Conservation (phyloP, 345 rosid species). For the Lenwebbia sp. region DNA sequence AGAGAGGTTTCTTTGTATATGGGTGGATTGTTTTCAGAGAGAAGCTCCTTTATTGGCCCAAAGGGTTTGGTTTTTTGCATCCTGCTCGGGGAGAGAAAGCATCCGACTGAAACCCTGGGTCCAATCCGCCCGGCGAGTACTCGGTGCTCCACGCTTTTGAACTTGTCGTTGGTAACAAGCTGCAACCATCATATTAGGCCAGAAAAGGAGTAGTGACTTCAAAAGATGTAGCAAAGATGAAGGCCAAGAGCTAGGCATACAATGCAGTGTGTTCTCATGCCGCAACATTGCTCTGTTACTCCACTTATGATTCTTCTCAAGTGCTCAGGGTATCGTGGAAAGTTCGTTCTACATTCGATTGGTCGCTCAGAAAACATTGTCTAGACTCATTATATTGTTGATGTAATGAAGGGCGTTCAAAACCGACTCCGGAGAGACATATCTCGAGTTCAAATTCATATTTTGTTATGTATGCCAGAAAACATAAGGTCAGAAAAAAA, state of each 20-base stretch:
- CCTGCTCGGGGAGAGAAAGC: background rate
- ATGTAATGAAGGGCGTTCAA: background rate
- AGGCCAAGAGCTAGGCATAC: background rate
- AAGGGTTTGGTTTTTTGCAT: background rate
- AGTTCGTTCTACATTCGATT: background rate
- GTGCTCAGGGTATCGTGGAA: background rate
- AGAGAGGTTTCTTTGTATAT: conserved; percentile 21
- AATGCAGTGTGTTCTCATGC: background rate
- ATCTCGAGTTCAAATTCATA: background rate
- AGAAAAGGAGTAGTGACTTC: background rate
- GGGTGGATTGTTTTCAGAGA: conserved; percentile 14
- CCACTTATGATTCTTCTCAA: background rate
- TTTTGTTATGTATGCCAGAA: background rate
- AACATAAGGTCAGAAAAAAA: conserved; percentile 25
- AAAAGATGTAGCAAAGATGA: background rate
- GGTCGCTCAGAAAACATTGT: background rate
- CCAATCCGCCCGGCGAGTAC: background rate
- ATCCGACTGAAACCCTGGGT: background rate
- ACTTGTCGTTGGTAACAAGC: background rate
- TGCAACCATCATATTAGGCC: background rate
- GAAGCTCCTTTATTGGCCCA: conserved; percentile 18
- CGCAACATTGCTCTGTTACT: background rate
- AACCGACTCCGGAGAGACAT: background rate
- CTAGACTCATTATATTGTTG: background rate
- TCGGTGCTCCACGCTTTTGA: background rate